Percentiles rank a stretch among this genome's conserved stretches.
Conservation (phyloP, 371 early-diverging fungal species). For the Smittium mucronatum region DNA sequence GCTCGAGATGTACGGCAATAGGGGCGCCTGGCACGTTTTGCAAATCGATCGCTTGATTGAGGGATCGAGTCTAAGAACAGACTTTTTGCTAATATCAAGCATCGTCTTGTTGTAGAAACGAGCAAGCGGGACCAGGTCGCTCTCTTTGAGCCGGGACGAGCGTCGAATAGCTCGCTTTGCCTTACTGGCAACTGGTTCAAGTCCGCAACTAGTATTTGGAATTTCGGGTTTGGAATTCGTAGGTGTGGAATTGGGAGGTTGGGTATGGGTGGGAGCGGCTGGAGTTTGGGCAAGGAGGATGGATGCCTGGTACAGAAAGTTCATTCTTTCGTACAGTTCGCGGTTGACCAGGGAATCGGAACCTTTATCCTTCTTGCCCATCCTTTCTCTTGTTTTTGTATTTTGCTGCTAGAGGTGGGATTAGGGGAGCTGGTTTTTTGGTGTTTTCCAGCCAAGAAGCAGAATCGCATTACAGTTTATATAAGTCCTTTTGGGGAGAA, state of each 20-base stretch:
- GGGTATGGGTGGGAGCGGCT: no score
- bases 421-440: no score
- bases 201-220: no score
- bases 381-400: no score
- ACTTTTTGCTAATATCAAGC: slow-evolving; percentile 23
- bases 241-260: no score
- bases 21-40: slow-evolving; percentile 19
- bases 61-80: slow-evolving; percentile 29
- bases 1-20: slow-evolving; percentile 25
- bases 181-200: no score
- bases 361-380: slow-evolving; percentile 14
- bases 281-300: slow-evolving; percentile 23
- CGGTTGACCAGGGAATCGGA: slow-evolving; percentile 23
- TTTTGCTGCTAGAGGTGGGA: no score
- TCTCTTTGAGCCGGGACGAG: background rate
- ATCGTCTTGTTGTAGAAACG: slow-evolving; percentile 29
- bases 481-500: no score
- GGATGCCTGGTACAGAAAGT: slow-evolving; percentile 29
- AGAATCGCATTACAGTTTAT: no score
- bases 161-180: no score
- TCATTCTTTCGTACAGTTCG: slow-evolving; percentile 29
- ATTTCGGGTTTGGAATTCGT: no score
- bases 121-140: slow-evolving; percentile 18
- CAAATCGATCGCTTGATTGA: slow-evolving; percentile 26
- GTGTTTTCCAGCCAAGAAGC: no score